A percentile compares a stretch with the other conserved stretches of the same genome.
Conservation (phyloP, 768 basidiomycete species). For the Symmetrospora coprosmae region DNA sequence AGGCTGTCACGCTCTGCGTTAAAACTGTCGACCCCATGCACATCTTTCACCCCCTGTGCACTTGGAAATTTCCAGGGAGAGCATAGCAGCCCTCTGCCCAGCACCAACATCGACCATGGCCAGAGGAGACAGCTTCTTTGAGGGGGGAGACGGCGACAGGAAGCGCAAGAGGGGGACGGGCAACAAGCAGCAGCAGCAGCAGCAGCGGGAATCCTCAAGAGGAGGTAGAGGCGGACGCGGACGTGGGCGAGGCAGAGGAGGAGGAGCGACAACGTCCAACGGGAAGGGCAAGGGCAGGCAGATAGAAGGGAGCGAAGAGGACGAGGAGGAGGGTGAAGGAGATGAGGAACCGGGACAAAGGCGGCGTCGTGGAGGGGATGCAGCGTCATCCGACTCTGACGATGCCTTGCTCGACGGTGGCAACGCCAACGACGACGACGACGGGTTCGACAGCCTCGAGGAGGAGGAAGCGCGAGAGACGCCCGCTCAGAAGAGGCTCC, state of each 20-base stretch:
- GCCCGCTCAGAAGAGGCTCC: constrained; percentile 77
- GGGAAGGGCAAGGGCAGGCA: constrained; percentile 11
- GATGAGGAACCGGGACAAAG: no score
- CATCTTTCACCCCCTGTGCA: no score
- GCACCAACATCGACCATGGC: no score
- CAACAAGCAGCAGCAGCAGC: background rate
- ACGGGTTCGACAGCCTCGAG: no score
- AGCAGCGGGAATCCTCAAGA: background rate
- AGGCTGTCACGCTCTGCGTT: no score
- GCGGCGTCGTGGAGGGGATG: no score
- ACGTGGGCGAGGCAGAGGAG: background rate
- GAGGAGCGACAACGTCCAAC: background rate
- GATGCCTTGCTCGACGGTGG: background rate
- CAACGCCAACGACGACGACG: background rate
- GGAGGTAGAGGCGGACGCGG: background rate
- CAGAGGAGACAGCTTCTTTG: constrained; percentile 5
- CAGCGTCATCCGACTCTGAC: background rate
- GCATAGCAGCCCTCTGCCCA: no score
- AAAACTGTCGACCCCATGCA: no score
- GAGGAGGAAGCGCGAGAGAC: constrained; percentile 71
- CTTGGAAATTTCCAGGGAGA: no score
- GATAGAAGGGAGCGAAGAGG: background rate
- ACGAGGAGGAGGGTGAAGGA: background rate
- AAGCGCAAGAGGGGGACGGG: background rate
- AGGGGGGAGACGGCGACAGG: background rate